phyloP scores from a whole-genome alignment of 139 green algal species.

The Chlamydomonas sp. region DNA sequence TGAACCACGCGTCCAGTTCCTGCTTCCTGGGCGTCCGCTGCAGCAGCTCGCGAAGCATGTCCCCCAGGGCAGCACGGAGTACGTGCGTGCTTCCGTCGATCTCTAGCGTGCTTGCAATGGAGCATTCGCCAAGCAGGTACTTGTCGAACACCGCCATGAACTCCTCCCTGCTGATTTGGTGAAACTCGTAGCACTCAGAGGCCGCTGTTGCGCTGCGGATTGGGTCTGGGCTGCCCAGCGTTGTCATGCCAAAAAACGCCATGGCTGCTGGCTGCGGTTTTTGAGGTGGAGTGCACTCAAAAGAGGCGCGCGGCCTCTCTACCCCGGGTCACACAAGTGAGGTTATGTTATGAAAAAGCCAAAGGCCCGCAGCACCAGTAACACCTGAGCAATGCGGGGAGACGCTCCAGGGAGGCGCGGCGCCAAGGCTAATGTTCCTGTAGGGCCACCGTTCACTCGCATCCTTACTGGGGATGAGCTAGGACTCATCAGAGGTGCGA shows the following conservation, averaged over 20 bases:
- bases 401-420: too few relatives aligned
- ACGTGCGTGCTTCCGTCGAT: constrained; percentile 21
- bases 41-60: constrained; percentile 22
- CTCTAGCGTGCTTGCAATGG: constrained; percentile 14
- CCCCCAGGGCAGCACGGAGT: constrained; percentile 21
- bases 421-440: too few relatives aligned
- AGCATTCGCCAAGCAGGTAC: constrained; percentile 21
- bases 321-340: too few relatives aligned
- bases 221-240: background rate
- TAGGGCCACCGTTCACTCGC: too few relatives aligned
- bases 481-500: too few relatives aligned
- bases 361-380: too few relatives aligned
- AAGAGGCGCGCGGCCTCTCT: too few relatives aligned
- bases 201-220: background rate
- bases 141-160: constrained; percentile 23
- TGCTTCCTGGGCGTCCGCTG: constrained; percentile 22
- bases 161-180: constrained; percentile 5
- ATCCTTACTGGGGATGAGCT: too few relatives aligned
- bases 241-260: constrained; percentile 15
- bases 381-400: too few relatives aligned
- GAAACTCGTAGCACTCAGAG: constrained; percentile 6
- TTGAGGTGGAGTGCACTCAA: too few relatives aligned
- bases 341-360: too few relatives aligned
- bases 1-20: constrained; percentile 34
- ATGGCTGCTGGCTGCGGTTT: too few relatives aligned